These are phyloP conservation scores for Candida chauliodis DNA, from an alignment of 805 yeast genomes.

Conservation along the genomic window DNA sequence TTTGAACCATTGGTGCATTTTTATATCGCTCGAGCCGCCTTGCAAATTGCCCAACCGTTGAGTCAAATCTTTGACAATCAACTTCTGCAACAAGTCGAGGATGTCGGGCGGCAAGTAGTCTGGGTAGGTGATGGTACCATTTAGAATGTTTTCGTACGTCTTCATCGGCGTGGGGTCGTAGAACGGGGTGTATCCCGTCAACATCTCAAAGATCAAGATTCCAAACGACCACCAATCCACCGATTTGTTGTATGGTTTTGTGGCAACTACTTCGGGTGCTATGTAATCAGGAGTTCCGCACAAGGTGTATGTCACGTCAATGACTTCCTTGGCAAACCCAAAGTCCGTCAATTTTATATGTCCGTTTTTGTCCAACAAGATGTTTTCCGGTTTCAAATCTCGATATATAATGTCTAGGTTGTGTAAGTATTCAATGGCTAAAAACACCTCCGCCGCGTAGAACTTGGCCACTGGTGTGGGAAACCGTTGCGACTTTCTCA, in stretches of 20 bases:
- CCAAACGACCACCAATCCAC: slow-evolving; percentile 70
- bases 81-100: slow-evolving; percentile 45
- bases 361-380: slow-evolving; percentile 54
- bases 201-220: slow-evolving; percentile 57
- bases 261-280: slow-evolving; percentile 64
- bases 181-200: slow-evolving; percentile 60
- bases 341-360: slow-evolving; percentile 60
- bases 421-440: slow-evolving; percentile 57
- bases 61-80: slow-evolving; percentile 54
- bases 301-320: slow-evolving; percentile 56
- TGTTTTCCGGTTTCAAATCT: slow-evolving; percentile 61
- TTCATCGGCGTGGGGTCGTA: slow-evolving; percentile 63
- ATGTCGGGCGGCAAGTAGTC: slow-evolving; percentile 53
- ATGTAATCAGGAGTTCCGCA: slow-evolving; percentile 66
- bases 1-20: slow-evolving; percentile 55
- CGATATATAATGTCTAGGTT: slow-evolving; percentile 58
- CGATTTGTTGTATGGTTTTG: slow-evolving; percentile 58
- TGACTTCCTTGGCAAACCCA: slow-evolving; percentile 62
- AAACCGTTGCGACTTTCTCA: slow-evolving; percentile 55
- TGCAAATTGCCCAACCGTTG: slow-evolving; percentile 55
- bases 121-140: slow-evolving; percentile 52
- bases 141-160: slow-evolving; percentile 56
- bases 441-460: slow-evolving; percentile 59
- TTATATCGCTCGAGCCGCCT: slow-evolving; percentile 55
- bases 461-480: slow-evolving; percentile 64